phyloP scores from a whole-genome alignment of 148 eudicot species.

The Diospyros kaki region DNA sequence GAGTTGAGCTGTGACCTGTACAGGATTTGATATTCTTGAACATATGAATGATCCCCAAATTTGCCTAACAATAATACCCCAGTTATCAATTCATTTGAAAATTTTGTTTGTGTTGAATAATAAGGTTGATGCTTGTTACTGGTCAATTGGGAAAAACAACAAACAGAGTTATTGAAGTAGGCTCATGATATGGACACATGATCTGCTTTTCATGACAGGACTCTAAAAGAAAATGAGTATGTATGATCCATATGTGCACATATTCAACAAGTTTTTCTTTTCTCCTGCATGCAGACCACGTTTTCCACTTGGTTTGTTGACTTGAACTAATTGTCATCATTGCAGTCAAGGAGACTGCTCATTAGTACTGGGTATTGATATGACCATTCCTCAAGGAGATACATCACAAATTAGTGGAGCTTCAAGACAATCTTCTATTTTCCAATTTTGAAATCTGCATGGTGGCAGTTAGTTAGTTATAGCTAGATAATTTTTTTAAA shows the following conservation, averaged over 20 bases:
- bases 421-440: not conserved
- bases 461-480: not conserved
- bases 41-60: too few species aligned
- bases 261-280: not conserved
- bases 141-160: too few species aligned
- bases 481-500: not conserved
- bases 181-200: not conserved
- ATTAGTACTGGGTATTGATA: not conserved
- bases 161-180: too few species aligned
- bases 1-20: too few species aligned
- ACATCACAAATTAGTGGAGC: not conserved
- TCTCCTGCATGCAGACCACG: not conserved
- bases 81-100: too few species aligned
- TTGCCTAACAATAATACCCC: too few species aligned
- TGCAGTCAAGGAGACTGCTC: not conserved
- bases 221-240: not conserved
- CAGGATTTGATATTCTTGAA: not conserved
- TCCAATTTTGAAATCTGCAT: not conserved
- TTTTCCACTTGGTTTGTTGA: not conserved
- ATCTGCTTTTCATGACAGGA: not conserved
- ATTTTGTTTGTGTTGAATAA: too few species aligned
- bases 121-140: too few species aligned
- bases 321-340: not conserved
- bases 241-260: not conserved
- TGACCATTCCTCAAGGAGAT: not conserved